Evolutionary conservation across 164 flowering plant genomes (phyloP), one percentile per base, ranked within the genome.

Genomic region (Echeveria elegans): DNA sequence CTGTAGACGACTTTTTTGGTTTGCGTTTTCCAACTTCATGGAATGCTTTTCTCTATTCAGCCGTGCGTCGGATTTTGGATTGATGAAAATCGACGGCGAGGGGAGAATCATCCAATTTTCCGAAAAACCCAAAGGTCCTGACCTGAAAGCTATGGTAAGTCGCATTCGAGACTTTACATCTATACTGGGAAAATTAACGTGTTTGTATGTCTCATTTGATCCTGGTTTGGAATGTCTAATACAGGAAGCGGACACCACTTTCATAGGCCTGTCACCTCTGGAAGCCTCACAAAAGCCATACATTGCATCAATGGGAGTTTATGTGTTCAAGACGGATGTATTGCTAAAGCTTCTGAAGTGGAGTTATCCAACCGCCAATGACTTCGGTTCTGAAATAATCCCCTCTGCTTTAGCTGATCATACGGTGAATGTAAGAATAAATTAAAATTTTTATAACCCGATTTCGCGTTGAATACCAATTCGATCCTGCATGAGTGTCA

Each of bases 281-380:
- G 93, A 89, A 12, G 96, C 97, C 24, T 30, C 18, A 45, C 74
- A 73, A 60, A 82, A 74, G 56, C 97, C 97, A 1, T 92, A 87
- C 62, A 84, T 91, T 80, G 99, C 99, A 70, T 95, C 97, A 1
- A 95, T 95, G 99, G 97, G 99, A 56, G 92, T 95, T 9, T 95
- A 95, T 68, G 87, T 85, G 28, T 95, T 95, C 61, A 85, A 77
- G 74, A 92, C 89, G 2, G 96, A 88, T 37, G 74, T 82, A 18
- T 72, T 91, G 30, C 72, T 89, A 19, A 89, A 85, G 73, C 92
- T 95, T 70, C 69, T 95, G 74, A 83, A 66, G 74, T 81, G 86
- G 85, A 83, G 84, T 66, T 95, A 88, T 79, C 97, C 96, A 21
- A 82, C 85, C 23, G 75, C 83, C 32, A 95, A 95, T 77, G 99